phyloP scores from a whole-genome alignment of 2,329 filamentous ascomycete genomes.

The Pseudogymnoascus pannorum region DNA sequence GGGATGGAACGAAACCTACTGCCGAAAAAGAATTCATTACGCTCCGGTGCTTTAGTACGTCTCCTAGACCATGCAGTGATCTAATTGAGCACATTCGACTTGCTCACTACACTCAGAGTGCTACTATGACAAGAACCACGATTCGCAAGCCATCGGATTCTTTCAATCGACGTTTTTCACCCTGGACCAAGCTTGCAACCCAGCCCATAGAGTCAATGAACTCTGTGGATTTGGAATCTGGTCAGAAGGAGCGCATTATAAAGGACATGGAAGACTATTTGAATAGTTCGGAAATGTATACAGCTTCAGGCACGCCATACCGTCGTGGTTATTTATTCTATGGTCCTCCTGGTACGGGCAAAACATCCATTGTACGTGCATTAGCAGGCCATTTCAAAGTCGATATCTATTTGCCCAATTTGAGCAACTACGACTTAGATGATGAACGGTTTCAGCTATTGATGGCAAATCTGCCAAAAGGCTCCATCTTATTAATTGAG shows the following conservation, averaged over 20 bases:
- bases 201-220: slow-evolving; percentile 63
- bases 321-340: slow-evolving; percentile 71
- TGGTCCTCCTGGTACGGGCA: slow-evolving; percentile 68
- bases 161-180: slow-evolving; percentile 29
- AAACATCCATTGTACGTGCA: slow-evolving; percentile 60
- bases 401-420: slow-evolving; percentile 57
- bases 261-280: slow-evolving; percentile 73
- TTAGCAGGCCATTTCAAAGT: slow-evolving; percentile 59
- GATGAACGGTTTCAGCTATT: slow-evolving; percentile 54
- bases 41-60: slow-evolving; percentile 48
- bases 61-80: slow-evolving; percentile 45
- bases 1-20: background rate
- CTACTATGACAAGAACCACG: slow-evolving; percentile 46
- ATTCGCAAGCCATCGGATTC: slow-evolving; percentile 40
- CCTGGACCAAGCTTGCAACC: slow-evolving; percentile 53
- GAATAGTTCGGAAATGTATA: slow-evolving; percentile 67
- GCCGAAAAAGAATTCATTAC: slow-evolving; percentile 43
- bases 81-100: slow-evolving; percentile 45
- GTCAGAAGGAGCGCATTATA: slow-evolving; percentile 59
- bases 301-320: slow-evolving; percentile 67
- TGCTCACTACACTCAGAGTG: slow-evolving; percentile 48
- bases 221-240: slow-evolving; percentile 65
- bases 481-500: slow-evolving; percentile 60
- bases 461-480: slow-evolving; percentile 52
- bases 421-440: slow-evolving; percentile 52